Conservation (phyloP, 176 grass and related monocot genomes). For the Cymbopogon citratus region DNA sequence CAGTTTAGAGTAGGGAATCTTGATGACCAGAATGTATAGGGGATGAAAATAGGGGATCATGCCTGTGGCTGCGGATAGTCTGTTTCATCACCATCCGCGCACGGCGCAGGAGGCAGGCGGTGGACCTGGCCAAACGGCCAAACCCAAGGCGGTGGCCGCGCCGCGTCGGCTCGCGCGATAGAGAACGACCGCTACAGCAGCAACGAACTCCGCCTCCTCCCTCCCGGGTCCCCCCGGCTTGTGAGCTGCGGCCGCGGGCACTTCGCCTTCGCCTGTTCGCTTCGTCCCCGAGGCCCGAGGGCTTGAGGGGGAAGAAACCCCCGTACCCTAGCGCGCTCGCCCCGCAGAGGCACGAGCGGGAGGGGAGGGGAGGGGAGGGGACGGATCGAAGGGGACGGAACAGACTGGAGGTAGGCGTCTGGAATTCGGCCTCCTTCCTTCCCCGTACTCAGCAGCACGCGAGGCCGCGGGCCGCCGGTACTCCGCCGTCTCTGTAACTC, state of each 20-base stretch:
- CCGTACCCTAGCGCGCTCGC: neutral
- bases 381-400: neutral
- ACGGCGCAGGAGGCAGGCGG: too few relatives aligned
- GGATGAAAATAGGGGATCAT: too few relatives aligned
- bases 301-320: neutral
- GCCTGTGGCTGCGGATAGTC: too few relatives aligned
- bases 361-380: neutral
- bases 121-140: too few relatives aligned
- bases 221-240: too few relatives aligned
- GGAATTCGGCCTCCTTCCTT: neutral
- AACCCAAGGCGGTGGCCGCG: neutral
- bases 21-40: too few relatives aligned
- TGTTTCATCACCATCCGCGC: too few relatives aligned
- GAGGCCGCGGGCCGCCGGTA: neutral
- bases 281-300: neutral
- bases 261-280: neutral
- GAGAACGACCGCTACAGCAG: too few relatives aligned
- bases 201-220: neutral
- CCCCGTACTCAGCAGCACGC: neutral
- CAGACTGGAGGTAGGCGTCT: neutral
- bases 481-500: neutral
- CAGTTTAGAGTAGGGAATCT: too few relatives aligned
- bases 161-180: neutral
- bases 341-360: neutral
- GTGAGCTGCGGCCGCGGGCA: neutral